Conservation (phyloP, 2,329 filamentous ascomycete genomes). For the Cadophora luteo-olivacea region DNA sequence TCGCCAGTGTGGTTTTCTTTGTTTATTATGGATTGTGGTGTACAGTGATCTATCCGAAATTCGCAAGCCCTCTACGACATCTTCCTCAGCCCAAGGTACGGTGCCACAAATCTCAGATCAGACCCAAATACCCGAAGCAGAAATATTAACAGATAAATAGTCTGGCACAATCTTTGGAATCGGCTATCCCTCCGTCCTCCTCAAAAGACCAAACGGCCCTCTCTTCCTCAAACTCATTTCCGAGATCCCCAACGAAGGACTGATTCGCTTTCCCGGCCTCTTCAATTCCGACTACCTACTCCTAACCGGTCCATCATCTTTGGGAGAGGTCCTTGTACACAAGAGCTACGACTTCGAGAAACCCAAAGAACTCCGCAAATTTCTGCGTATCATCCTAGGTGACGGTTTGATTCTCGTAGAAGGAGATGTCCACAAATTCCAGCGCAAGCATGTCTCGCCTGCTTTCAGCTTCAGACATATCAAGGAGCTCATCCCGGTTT, state of each 20-base stretch:
- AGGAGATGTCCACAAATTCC: conserved; percentile 84
- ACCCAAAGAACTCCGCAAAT: conserved; percentile 58
- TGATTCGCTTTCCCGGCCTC: conserved; percentile 68
- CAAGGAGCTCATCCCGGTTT: conserved; percentile 81
- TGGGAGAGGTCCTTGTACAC: conserved; percentile 72
- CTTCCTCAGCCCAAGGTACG: conserved; percentile 34
- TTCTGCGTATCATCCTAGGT: conserved; percentile 69
- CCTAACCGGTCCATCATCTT: conserved; percentile 62
- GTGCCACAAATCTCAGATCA: not conserved
- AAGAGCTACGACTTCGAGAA: conserved; percentile 75
- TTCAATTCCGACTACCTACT: conserved; percentile 67
- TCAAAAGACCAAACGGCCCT: conserved; percentile 28
- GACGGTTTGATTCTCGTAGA: conserved; percentile 70
- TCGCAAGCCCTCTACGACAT: conserved; percentile 34
- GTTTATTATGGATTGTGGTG: conserved; percentile 35
- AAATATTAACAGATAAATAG: conserved; percentile 14
- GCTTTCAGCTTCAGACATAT: conserved; percentile 84
- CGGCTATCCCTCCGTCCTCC: conserved; percentile 23
- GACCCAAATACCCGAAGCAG: too few relatives aligned
- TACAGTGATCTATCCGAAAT: conserved; percentile 33
- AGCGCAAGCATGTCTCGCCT: conserved; percentile 78
- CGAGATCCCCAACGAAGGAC: conserved; percentile 67
- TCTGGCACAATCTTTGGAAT: conserved; percentile 25
- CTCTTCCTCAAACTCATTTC: conserved; percentile 49
- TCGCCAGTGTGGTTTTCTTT: conserved; percentile 22